phyloP scores from a whole-genome alignment of 805 yeast genomes.

The Candida fluviatilis region DNA sequence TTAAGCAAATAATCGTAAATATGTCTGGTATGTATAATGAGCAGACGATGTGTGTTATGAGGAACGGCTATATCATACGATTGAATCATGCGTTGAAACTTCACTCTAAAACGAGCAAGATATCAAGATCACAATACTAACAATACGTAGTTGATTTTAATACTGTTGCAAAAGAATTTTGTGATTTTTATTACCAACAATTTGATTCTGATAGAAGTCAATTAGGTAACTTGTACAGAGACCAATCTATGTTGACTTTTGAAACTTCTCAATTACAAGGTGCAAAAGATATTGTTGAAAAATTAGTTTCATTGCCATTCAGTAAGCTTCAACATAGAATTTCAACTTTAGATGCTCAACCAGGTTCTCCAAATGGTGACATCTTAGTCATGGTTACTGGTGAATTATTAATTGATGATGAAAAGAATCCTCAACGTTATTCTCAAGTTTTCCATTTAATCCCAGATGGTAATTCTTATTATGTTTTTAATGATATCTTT shows the following conservation, averaged over 20 bases:
- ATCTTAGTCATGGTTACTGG: conserved; percentile 98
- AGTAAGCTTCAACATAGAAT: conserved; percentile 90
- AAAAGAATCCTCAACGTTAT: conserved; percentile 91
- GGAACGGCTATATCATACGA: too few species aligned
- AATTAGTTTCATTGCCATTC: conserved; percentile 84
- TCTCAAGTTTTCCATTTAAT: conserved; percentile 96
- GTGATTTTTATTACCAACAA: conserved; percentile 91
- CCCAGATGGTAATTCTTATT: conserved; percentile 88
- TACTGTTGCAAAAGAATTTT: conserved; percentile 68
- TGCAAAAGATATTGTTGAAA: conserved; percentile 87
- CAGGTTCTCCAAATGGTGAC: conserved; percentile 89
- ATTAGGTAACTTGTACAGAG: conserved; percentile 92
- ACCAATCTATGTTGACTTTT: conserved; percentile 95
- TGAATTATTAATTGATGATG: conserved; percentile 88
- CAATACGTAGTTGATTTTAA: conserved; percentile 34
- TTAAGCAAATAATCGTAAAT: too few species aligned
- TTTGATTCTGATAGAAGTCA: conserved; percentile 90
- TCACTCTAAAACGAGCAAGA: too few species aligned
- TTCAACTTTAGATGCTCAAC: conserved; percentile 96
- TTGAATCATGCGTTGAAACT: too few species aligned
- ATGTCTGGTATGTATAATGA: too few species aligned
- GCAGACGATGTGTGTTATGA: too few species aligned
- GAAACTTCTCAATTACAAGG: conserved; percentile 95
- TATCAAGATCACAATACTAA: not conserved
- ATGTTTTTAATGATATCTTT: conserved; percentile 94